Evolutionary conservation across 192 early-diverging fungal genomes (phyloP), one percentile per base, ranked within the genome.

Genomic region (Coemansia sp.): DNA sequence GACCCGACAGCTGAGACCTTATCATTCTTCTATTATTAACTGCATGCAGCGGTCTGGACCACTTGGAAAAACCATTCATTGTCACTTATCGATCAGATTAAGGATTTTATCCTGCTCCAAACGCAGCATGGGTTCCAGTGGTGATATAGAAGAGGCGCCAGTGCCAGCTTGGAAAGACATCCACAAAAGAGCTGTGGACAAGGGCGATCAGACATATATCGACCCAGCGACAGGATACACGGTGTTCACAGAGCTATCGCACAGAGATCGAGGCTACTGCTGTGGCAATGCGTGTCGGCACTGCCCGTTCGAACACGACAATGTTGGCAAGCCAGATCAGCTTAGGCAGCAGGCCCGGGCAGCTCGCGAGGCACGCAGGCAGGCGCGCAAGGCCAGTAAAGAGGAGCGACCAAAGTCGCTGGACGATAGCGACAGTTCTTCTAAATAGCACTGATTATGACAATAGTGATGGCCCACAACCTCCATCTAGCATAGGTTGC

Each of bases 231-330:
- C 89, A 8, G 87, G 87, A 2, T 91, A 89, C 68, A 75, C 73
- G 23, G 89, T 89, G 30, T 88, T 91, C 78, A 89, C 89, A 5
- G 88, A 85, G 69, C 61, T 89, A 38, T 68, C 78, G 49, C 89
- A 91, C 67, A 60, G 62, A 47, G 74, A 82, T 44, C 71, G 89
- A 33, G 89, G 88, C 23, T 88, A 88, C 62, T 89, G 89, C 69
- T 89, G 89, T 65, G 89, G 89, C 19, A 88, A 87, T 72, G 76
- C 78, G 17, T 91, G 89, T 77, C 82, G 89, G 6, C 89, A 90
- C 69, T 90, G 89, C 37, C 88, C 88, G 2, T 90, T 84, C 60
- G 47, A 83, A 49, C 68, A 82, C 37, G 81, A 84, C 26, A 90
- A 90, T 35, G 89, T 90, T 2, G 88, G 88, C 26, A 86, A 88